Evolutionary conservation across 495 filamentous ascomycete species (phyloP).

Genomic region (Penicillium cataractarum): DNA sequence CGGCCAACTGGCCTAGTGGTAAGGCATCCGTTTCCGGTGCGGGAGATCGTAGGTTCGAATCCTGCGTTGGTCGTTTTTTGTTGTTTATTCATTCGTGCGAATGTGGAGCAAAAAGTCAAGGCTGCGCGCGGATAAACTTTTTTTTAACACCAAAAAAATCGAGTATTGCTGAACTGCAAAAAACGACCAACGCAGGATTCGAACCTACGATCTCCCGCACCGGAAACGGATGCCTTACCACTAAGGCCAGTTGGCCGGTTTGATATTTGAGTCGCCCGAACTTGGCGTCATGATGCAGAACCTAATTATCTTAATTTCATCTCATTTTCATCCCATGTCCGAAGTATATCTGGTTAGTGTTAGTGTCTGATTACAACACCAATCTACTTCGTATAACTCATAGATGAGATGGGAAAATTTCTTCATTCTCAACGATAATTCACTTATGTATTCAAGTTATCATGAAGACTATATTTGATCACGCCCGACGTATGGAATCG

Average conservation of each 20-base stretch:
- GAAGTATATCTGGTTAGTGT: not conserved
- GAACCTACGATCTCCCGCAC: constrained; percentile 40
- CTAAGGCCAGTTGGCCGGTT: constrained; percentile 36
- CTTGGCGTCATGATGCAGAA: not conserved
- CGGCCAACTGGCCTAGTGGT: constrained; percentile 40
- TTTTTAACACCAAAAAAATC: not conserved
- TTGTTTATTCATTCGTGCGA: not conserved
- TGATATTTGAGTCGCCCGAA: not conserved
- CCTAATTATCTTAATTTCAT: not conserved
- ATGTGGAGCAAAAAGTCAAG: not conserved
- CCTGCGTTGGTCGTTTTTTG: constrained; percentile 36
- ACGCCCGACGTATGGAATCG: constrained; percentile 15
- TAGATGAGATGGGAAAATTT: too few relatives aligned
- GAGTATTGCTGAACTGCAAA: constrained; percentile 10
- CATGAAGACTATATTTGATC: not conserved
- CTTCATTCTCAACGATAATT: too few relatives aligned
- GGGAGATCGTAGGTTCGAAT: constrained; percentile 40
- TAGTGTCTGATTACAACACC: too few relatives aligned
- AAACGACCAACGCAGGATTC: constrained; percentile 39
- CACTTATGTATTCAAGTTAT: not conserved
- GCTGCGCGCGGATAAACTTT: too few relatives aligned
- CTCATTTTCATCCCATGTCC: not conserved
- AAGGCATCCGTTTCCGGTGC: constrained; percentile 40
- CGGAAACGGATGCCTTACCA: constrained; percentile 41
- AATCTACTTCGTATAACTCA: too few relatives aligned